Conservation (phyloP, 139 green algal species). For the Asterochloris sp. region DNA sequence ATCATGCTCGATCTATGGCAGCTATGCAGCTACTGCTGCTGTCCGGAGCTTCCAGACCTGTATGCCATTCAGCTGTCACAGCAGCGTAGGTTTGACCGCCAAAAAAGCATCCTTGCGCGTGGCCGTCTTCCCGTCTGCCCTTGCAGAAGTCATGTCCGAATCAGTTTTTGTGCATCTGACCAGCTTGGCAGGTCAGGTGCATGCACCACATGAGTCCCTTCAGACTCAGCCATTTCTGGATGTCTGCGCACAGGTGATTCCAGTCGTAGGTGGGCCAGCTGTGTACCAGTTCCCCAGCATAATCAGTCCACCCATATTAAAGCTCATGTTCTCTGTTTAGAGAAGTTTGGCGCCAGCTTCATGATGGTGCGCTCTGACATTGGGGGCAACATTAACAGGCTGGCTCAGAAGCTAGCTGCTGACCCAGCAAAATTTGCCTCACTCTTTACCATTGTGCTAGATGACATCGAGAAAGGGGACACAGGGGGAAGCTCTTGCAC, state of each 20-base stretch:
- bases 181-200: not conserved
- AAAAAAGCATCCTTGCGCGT: too few relatives aligned
- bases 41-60: too few relatives aligned
- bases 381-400: constrained; percentile 65
- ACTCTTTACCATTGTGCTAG: constrained; percentile 61
- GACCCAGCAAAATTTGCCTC: constrained; percentile 38
- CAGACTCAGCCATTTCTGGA: constrained; percentile 8
- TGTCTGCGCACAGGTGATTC: constrained; percentile 16
- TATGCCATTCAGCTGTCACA: too few relatives aligned
- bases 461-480: constrained; percentile 51
- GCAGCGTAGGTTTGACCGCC: too few relatives aligned
- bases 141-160: not conserved
- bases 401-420: constrained; percentile 33
- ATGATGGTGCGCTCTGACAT: constrained; percentile 62
- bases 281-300: not conserved
- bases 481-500: constrained; percentile 42
- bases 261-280: constrained; percentile 14
- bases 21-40: too few relatives aligned
- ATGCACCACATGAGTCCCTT: not conserved
- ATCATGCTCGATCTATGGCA: too few relatives aligned
- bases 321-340: constrained; percentile 29
- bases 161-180: constrained; percentile 15
- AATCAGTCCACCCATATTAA: not conserved
- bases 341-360: constrained; percentile 67
- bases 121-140: too few relatives aligned